Conservation (phyloP, 2,329 filamentous ascomycete genomes). For the Fusarium buharicum region DNA sequence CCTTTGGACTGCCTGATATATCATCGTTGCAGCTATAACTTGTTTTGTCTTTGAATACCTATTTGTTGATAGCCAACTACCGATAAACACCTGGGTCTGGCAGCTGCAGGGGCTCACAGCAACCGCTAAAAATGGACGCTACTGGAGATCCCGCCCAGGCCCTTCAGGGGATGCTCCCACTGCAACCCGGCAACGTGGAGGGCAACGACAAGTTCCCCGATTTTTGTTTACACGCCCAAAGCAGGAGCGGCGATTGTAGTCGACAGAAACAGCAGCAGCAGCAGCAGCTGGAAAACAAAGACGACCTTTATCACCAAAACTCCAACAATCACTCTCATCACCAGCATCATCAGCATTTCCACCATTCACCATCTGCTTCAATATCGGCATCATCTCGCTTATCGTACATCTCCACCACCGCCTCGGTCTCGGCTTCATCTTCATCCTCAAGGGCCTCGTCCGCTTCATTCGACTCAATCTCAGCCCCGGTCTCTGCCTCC, state of each 20-base stretch:
- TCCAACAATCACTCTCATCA: conserved; percentile 41
- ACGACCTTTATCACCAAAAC: conserved; percentile 27
- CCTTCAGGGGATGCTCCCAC: conserved; percentile 43
- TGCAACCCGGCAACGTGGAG: conserved; percentile 53
- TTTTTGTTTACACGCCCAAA: conserved; percentile 56
- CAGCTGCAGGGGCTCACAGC: conserved; percentile 16
- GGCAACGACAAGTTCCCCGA: conserved; percentile 53
- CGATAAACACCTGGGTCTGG: background rate
- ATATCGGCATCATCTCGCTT: conserved; percentile 41
- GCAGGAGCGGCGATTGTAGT: conserved; percentile 24
- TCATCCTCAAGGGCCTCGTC: conserved; percentile 38
- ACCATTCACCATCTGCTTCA: conserved; percentile 41
- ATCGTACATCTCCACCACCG: conserved; percentile 44
- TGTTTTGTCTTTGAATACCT: too few species aligned
- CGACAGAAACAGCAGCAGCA: conserved; percentile 13
- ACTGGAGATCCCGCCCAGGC: conserved; percentile 30
- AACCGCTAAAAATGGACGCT: conserved; percentile 39
- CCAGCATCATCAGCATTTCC: conserved; percentile 43
- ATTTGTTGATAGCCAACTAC: background rate
- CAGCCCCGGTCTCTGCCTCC: conserved; percentile 37
- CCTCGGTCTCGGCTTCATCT: conserved; percentile 32
- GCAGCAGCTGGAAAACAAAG: conserved; percentile 14
- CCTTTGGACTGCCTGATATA: too few species aligned
- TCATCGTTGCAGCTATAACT: too few species aligned
- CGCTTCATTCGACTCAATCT: conserved; percentile 38